Conservation (phyloP, 306 rosid species). For the Oxytropis ochrocephala region DNA sequence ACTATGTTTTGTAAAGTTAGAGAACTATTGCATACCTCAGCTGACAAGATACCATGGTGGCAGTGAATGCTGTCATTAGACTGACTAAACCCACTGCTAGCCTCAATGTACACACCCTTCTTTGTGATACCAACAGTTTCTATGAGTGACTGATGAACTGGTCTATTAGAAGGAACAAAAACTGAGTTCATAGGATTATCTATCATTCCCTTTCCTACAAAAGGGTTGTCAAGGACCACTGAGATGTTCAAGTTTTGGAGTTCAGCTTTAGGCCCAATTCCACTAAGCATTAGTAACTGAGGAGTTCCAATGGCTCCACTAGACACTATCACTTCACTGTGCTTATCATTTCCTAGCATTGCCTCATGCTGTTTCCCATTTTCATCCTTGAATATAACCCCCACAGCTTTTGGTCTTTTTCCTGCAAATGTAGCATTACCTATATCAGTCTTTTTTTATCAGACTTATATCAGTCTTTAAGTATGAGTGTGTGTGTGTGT, state of each 20-base stretch:
- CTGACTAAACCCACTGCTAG: slow-evolving; percentile 87
- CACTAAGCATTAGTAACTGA: slow-evolving; percentile 81
- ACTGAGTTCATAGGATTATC: slow-evolving; percentile 93
- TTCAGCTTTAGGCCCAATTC: slow-evolving; percentile 73
- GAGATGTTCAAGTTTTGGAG: slow-evolving; percentile 63
- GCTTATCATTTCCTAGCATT: slow-evolving; percentile 27
- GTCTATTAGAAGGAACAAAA: slow-evolving; percentile 58
- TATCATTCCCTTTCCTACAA: slow-evolving; percentile 86
- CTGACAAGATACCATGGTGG: slow-evolving; percentile 88
- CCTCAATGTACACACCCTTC: slow-evolving; percentile 77
- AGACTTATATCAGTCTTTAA: too few species aligned
- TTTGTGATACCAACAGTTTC: slow-evolving; percentile 88
- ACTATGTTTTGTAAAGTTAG: background rate
- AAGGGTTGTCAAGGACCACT: slow-evolving; percentile 47
- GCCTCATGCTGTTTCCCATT: slow-evolving; percentile 74
- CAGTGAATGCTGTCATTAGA: slow-evolving; percentile 74
- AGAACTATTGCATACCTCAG: slow-evolving; percentile 62
- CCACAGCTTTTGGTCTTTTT: slow-evolving; percentile 61
- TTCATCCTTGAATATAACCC: slow-evolving; percentile 81
- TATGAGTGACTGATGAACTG: slow-evolving; percentile 58
- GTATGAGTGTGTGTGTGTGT: too few species aligned
- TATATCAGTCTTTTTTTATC: background rate
- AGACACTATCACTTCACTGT: slow-evolving; percentile 72
- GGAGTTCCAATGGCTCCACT: slow-evolving; percentile 88
- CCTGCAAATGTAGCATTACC: slow-evolving; percentile 30